Percentiles rank a stretch among this genome's conserved stretches.
These are phyloP conservation scores for Tricharina praecox DNA, from an alignment of 495 filamentous ascomycete genomes.

Conservation along the genomic window DNA sequence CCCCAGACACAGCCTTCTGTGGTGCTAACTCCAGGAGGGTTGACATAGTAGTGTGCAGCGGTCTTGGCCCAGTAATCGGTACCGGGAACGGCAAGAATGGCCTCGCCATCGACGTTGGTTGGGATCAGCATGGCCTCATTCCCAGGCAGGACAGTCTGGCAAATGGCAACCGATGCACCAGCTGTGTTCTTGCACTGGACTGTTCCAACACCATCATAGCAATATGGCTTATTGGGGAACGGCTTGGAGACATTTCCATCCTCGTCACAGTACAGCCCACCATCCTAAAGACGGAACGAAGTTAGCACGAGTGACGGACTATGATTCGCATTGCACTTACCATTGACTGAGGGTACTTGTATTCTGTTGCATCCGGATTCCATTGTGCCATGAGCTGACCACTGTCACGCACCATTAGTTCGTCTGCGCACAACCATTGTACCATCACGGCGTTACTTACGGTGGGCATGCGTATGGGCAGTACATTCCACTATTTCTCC, in stretches of 20 bases:
- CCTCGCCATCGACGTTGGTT: slow-evolving; percentile 39
- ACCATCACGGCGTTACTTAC: no score
- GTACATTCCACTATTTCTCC: slow-evolving; percentile 37
- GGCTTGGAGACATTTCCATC: slow-evolving; percentile 53
- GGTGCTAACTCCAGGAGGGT: slow-evolving; percentile 47
- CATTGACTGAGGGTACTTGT: slow-evolving; percentile 55
- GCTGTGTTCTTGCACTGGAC: slow-evolving; percentile 48
- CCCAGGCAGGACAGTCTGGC: slow-evolving; percentile 71
- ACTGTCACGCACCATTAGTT: no score
- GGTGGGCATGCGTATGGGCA: slow-evolving; percentile 67
- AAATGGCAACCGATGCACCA: slow-evolving; percentile 48
- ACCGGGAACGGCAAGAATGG: slow-evolving; percentile 53
- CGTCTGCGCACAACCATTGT: no score
- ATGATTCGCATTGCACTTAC: slow-evolving; percentile 35
- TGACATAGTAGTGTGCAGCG: slow-evolving; percentile 67
- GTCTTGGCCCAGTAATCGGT: slow-evolving; percentile 54
- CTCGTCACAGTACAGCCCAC: slow-evolving; percentile 58
- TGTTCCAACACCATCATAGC: slow-evolving; percentile 50
- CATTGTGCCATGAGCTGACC: slow-evolving; percentile 68
- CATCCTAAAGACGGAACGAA: slow-evolving; percentile 49
- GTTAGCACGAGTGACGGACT: background rate
- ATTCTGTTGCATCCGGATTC: slow-evolving; percentile 51
- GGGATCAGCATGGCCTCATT: slow-evolving; percentile 81
- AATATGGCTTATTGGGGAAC: slow-evolving; percentile 52
- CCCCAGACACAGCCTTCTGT: slow-evolving; percentile 59